Conservation (phyloP, 129 eudicot species). For the Artemisia annua region DNA sequence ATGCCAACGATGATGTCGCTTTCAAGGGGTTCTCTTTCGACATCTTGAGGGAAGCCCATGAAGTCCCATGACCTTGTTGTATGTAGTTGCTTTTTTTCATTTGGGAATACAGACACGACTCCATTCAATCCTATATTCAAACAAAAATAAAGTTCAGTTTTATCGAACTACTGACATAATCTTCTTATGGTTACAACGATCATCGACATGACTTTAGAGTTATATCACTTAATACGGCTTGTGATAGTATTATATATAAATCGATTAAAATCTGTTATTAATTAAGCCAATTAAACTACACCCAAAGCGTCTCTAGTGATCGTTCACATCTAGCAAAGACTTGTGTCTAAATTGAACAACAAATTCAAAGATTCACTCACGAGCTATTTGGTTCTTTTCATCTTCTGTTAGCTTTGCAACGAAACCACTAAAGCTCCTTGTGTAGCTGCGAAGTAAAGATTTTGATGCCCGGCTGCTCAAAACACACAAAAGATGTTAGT, state of each 20-base stretch:
- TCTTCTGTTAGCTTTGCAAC: conserved; percentile 61
- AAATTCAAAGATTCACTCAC: conserved; percentile 14
- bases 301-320: no score
- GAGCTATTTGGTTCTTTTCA: conserved; percentile 38
- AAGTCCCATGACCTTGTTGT: conserved; percentile 84
- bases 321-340: no score
- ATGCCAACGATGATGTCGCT: conserved; percentile 48
- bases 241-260: no score
- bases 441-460: conserved; percentile 64
- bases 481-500: not conserved
- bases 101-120: conserved; percentile 68
- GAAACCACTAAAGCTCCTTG: conserved; percentile 64
- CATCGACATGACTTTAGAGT: not conserved
- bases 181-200: not conserved
- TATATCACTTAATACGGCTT: no score
- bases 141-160: not conserved
- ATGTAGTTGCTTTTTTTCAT: conserved; percentile 44
- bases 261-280: no score
- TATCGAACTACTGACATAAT: no score
- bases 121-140: conserved; percentile 45
- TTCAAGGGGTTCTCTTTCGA: conserved; percentile 34
- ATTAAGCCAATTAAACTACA: no score
- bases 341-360: no score
- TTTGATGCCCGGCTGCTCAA: conserved; percentile 62
- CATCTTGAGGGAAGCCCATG: conserved; percentile 46